Percentiles rank a stretch among this genome's conserved stretches.
Evolutionary conservation across 345 rosid species (phyloP).

Genomic region (Melaleuca alternifolia): DNA sequence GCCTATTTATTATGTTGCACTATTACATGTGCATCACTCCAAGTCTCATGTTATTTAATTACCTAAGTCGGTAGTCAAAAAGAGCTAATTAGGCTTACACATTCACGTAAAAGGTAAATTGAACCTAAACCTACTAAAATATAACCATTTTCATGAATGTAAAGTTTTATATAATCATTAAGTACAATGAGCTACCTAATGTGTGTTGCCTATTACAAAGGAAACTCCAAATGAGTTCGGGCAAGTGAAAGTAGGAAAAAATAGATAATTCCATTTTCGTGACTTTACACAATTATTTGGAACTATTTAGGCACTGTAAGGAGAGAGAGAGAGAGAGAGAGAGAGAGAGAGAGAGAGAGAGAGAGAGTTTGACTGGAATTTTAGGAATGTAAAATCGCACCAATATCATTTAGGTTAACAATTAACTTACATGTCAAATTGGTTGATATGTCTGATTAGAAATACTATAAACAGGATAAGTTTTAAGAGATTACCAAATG

Average conservation of each 20-base stretch:
- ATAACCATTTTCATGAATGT: not conserved
- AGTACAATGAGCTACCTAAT: not conserved
- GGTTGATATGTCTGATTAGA: not conserved
- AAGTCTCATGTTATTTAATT: not conserved
- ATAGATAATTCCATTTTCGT: not conserved
- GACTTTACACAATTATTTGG: not conserved
- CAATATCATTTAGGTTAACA: not conserved
- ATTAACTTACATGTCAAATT: not conserved
- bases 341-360: not conserved
- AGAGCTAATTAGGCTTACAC: not conserved
- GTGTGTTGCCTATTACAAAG: not conserved
- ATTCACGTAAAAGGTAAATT: not conserved
- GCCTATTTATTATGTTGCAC: not conserved
- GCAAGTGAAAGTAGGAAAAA: not conserved
- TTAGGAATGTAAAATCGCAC: not conserved
- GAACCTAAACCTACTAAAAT: not conserved
- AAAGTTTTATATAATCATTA: not conserved
- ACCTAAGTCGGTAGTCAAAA: not conserved
- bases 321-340: not conserved
- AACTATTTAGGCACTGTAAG: not conserved
- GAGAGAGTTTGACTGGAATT: not conserved
- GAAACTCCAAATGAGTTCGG: not conserved
- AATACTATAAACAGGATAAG: not conserved
- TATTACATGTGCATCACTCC: not conserved
- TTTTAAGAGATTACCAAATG: not conserved